These are phyloP conservation scores for Pelagomonas calceolata DNA, from an alignment of 108 stramenopile species.

Conservation along the genomic window DNA sequence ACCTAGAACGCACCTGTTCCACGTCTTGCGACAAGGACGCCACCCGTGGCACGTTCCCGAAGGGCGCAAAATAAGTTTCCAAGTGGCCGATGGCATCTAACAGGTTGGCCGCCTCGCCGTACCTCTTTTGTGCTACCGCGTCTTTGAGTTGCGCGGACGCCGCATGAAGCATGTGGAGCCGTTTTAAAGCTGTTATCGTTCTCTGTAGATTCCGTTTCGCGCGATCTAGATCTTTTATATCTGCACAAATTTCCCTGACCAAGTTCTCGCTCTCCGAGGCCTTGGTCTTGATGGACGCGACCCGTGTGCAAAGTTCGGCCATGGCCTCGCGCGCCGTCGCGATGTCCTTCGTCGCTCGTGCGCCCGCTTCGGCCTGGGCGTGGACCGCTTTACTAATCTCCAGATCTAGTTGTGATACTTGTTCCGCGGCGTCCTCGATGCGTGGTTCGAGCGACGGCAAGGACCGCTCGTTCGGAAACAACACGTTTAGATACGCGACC, in stretches of 20 bases:
- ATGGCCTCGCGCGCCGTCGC: background rate
- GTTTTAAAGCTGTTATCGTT: constrained; percentile 88
- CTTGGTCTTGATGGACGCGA: background rate
- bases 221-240: constrained; percentile 91
- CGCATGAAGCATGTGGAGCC: constrained; percentile 93
- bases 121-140: constrained; percentile 60
- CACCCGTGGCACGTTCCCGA: constrained; percentile 33
- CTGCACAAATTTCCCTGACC: constrained; percentile 21
- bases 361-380: background rate
- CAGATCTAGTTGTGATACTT: background rate
- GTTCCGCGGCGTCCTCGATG: background rate
- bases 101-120: constrained; percentile 72
- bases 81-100: constrained; percentile 81
- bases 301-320: background rate
- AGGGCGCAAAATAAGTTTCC: constrained; percentile 51
- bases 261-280: background rate
- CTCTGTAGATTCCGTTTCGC: constrained; percentile 89
- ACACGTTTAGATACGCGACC: background rate
- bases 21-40: constrained; percentile 28
- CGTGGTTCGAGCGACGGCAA: background rate
- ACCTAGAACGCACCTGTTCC: constrained; percentile 16
- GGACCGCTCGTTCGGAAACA: background rate
- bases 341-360: background rate
- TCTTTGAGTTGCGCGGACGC: constrained; percentile 79
- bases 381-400: background rate